phyloP scores from a whole-genome alignment of 768 basidiomycete genomes.

The Boletus rufocinnamomeus region DNA sequence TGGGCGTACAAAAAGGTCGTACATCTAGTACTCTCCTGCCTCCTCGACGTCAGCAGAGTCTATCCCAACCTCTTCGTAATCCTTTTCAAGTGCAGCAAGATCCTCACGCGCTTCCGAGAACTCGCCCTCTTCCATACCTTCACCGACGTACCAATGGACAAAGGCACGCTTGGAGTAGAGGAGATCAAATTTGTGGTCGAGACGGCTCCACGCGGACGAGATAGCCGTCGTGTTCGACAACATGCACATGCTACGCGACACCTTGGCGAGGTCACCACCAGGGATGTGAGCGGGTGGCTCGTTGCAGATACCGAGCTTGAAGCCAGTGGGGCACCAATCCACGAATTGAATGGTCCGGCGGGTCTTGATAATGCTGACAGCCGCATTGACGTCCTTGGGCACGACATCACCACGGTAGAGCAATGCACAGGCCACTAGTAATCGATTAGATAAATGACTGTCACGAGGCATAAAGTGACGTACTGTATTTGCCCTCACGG shows the following conservation, averaged over 20 bases:
- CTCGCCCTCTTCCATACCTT: constrained; percentile 91
- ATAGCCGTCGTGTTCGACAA: constrained; percentile 75
- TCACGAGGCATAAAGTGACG: constrained; percentile 17
- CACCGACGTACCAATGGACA: constrained; percentile 68
- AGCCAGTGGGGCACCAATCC: constrained; percentile 79
- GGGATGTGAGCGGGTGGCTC: constrained; percentile 76
- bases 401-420: constrained; percentile 79
- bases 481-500: constrained; percentile 76
- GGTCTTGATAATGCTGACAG: constrained; percentile 73
- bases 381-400: constrained; percentile 76
- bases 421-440: constrained; percentile 64
- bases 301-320: constrained; percentile 80
- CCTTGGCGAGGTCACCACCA: constrained; percentile 75
- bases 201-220: constrained; percentile 70
- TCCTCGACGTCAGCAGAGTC: constrained; percentile 55
- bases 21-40: constrained; percentile 46
- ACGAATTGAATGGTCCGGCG: constrained; percentile 80
- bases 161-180: constrained; percentile 68
- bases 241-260: constrained; percentile 77
- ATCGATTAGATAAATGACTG: constrained; percentile 2
- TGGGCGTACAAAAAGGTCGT: constrained; percentile 9
- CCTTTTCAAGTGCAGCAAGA: constrained; percentile 99
- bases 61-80: constrained; percentile 83
- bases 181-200: constrained; percentile 79
- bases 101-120: constrained; percentile 99